These are phyloP conservation scores for Schwanniomyces vanrijiae DNA, from an alignment of 805 yeast genomes.

Conservation along the genomic window DNA sequence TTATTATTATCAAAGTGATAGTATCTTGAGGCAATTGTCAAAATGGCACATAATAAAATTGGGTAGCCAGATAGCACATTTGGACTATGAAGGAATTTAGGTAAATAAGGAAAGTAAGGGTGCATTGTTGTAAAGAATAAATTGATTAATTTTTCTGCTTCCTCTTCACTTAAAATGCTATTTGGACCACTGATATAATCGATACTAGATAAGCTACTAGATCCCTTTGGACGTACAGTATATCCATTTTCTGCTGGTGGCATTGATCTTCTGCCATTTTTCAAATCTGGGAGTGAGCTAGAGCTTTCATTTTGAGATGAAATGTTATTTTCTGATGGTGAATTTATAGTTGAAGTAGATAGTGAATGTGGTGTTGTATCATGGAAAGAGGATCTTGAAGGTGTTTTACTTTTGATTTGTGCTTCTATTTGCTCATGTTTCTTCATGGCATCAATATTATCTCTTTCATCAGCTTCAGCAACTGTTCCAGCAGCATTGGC, in stretches of 20 bases:
- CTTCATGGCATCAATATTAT: constrained; percentile 53
- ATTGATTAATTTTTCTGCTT: constrained; percentile 57
- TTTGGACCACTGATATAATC: constrained; percentile 61
- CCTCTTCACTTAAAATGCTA: constrained; percentile 59
- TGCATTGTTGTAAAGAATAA: constrained; percentile 77
- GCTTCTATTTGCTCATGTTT: constrained; percentile 48
- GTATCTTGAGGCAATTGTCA: constrained; percentile 79
- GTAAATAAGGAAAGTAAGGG: constrained; percentile 88
- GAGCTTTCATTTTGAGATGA: background rate
- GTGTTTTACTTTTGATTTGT: background rate
- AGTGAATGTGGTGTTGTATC: background rate
- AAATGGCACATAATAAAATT: constrained; percentile 72
- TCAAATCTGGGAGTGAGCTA: constrained; percentile 18
- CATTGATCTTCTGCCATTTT: constrained; percentile 30
- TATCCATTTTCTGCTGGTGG: constrained; percentile 44
- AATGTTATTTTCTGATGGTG: background rate
- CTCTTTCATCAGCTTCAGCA: constrained; percentile 67
- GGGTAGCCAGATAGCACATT: constrained; percentile 75
- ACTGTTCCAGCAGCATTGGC: constrained; percentile 81
- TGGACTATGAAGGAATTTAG: constrained; percentile 66
- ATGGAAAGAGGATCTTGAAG: background rate
- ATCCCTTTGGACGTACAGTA: constrained; percentile 47
- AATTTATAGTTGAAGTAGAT: background rate
- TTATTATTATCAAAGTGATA: constrained; percentile 52
- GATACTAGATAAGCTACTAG: constrained; percentile 52